Evolutionary conservation across 768 basidiomycete species (phyloP), one percentile per base, ranked within the genome.

Genomic region (Trichaptum fuscoviolaceum): DNA sequence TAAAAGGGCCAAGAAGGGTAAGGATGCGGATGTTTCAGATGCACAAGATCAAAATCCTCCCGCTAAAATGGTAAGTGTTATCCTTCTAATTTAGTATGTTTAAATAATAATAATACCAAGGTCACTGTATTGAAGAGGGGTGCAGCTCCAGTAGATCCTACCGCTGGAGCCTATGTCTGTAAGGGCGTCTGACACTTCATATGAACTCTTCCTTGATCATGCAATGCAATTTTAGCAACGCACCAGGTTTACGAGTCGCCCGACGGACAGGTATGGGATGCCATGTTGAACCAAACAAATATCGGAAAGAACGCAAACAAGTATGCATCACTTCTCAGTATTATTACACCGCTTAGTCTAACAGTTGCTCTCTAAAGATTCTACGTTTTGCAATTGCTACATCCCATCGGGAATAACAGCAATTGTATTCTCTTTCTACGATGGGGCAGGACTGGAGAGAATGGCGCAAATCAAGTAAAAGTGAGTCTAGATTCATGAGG

Each of bases 381-480:
- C 73, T 87, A 87, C 64, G 84, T 86, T 1, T 73, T 87, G 18
- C 86, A 87, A 67, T 75, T 87, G 7, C 74, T 87, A 62, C 85
- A 86, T 68, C 79, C 82, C 1, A 77, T 82, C 34, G 78, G 79
- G 7, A 79, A 80, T 67, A 69, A 73, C 35, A 23, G 71, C 9
- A 68, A 71, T 23, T 82, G 76, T 64, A 65, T 75, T 3, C 73
- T 87, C 35, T 85, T 77, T 73, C 85, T 84, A 35, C 82, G 84
- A 36, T 87, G 85, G 85, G 86, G 85, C n/a, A 81, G 87, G 26
- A 85, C 87, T 20, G 87, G 87, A 26, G 85, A 86, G 70, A 77
- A 77, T 26, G 87, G 87, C 0, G 77, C 80, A 70, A 76, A 70
- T 4, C 82, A 85, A 73, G 69, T 65, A 57, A 87, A 86, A 78